phyloP scores from a whole-genome alignment of 202 grass and related monocot genomes.

The Setaria italica region DNA sequence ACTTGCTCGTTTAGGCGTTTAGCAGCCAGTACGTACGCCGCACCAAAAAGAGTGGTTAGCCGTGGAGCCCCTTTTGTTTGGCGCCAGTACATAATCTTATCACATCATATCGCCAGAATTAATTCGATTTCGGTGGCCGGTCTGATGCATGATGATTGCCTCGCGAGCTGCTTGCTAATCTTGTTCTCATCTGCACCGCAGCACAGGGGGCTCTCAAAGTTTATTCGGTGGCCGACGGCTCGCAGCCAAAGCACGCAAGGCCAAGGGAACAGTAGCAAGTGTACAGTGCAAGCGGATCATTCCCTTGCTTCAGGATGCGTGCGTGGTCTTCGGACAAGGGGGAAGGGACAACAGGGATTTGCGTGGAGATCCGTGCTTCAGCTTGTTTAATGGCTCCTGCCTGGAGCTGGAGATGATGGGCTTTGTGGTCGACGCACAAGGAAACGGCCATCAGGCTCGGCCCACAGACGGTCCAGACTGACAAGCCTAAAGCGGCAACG shows the following conservation, averaged over 20 bases:
- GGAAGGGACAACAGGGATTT: slow-evolving; percentile 2
- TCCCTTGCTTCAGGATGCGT: neutral
- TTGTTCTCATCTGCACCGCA: slow-evolving; percentile 25
- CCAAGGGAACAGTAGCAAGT: slow-evolving; percentile 33
- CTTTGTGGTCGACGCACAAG: neutral
- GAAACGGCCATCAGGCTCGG: neutral
- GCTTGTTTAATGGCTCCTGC: neutral
- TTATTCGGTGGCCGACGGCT: neutral
- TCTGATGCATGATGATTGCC: neutral
- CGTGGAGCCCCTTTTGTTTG: slow-evolving; percentile 9
- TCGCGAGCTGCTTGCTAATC: slow-evolving; percentile 40
- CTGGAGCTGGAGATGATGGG: neutral
- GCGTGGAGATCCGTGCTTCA: slow-evolving; percentile 19
- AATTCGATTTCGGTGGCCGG: neutral
- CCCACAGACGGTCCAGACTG: no score
- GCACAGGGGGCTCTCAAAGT: neutral
- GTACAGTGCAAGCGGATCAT: neutral
- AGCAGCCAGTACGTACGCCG: neutral
- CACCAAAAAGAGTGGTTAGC: slow-evolving; percentile 10
- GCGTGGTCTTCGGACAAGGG: neutral
- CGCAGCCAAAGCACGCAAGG: slow-evolving; percentile 18
- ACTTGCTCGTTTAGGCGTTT: neutral
- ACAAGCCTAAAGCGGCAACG: neutral
- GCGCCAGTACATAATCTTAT: neutral
- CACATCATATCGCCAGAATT: neutral